Percentiles rank a stretch among this genome's conserved stretches.
Conservation (phyloP, 2,329 filamentous ascomycete genomes). For the Didymella lethalis region DNA sequence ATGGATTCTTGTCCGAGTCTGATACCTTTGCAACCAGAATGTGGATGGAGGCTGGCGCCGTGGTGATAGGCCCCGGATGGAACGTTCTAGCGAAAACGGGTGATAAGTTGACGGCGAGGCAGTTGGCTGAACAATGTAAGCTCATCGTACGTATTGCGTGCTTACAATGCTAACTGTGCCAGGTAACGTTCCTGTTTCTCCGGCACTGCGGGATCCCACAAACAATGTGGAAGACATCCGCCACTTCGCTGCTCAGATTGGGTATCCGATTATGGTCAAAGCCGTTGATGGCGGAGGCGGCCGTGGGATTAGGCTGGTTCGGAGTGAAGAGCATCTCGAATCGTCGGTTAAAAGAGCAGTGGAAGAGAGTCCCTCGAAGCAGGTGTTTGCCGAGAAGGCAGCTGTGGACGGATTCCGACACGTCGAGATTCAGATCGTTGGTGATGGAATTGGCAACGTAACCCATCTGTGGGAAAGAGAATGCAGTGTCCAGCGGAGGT, state of each 20-base stretch:
- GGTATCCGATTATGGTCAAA: constrained; percentile 68
- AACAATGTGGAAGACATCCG: constrained; percentile 53
- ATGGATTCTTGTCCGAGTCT: constrained; percentile 69
- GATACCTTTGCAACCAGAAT: constrained; percentile 59
- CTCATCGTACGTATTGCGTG: not conserved
- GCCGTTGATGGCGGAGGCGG: constrained; percentile 71
- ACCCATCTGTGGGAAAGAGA: constrained; percentile 67
- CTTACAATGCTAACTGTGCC: not conserved
- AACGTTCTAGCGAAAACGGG: constrained; percentile 66
- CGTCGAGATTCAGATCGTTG: constrained; percentile 68
- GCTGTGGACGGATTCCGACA: constrained; percentile 68
- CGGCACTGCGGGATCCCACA: constrained; percentile 58
- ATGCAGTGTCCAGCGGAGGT: constrained; percentile 66
- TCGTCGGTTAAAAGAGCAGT: constrained; percentile 60
- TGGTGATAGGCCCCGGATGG: constrained; percentile 63
- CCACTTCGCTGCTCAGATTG: constrained; percentile 65
- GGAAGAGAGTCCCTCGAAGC: constrained; percentile 65
- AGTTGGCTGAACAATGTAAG: constrained; percentile 59
- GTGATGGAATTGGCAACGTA: constrained; percentile 62
- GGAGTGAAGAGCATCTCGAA: constrained; percentile 54
- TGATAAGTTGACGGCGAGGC: constrained; percentile 64
- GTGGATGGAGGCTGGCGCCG: constrained; percentile 58
- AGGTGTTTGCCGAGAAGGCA: constrained; percentile 68
- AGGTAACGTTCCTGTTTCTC: constrained; percentile 60
- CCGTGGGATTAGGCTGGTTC: constrained; percentile 65